phyloP scores from a whole-genome alignment of 2,329 filamentous ascomycete genomes.

The Pseudonectria foliicola region DNA sequence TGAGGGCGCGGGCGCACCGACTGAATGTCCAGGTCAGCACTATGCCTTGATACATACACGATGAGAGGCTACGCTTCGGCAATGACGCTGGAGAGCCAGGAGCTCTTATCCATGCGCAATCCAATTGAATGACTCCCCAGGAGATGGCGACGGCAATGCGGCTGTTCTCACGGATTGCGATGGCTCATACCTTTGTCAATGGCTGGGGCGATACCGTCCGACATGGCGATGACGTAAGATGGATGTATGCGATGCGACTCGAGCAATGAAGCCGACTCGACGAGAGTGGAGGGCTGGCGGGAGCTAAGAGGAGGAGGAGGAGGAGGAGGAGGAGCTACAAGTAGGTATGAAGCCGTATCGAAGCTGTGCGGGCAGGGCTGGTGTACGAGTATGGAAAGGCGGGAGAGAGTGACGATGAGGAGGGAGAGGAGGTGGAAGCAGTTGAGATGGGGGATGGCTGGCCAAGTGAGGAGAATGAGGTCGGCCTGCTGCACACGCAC shows the following conservation, averaged over 20 bases:
- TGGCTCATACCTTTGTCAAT: conserved; percentile 29
- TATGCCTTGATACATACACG: conserved; percentile 4
- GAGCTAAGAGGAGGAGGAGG: not conserved
- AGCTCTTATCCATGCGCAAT: conserved; percentile 1
- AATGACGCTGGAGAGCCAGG: too few species aligned
- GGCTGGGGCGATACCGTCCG: conserved; percentile 27
- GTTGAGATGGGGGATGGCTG: conserved; percentile 14
- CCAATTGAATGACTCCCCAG: conserved; percentile 12
- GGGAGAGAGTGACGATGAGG: conserved; percentile 10
- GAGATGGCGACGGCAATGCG: conserved; percentile 1
- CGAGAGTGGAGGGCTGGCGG: not conserved
- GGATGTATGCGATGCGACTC: conserved; percentile 11
- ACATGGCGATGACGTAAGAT: conserved; percentile 30
- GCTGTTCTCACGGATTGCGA: conserved; percentile 11
- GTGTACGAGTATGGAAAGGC: not conserved
- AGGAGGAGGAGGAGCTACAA: not conserved
- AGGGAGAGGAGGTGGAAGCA: conserved; percentile 10
- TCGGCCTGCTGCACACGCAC: conserved; percentile 20
- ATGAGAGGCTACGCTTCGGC: too few species aligned
- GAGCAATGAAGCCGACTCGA: not conserved
- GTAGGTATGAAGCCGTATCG: not conserved
- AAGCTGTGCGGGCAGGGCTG: too few species aligned
- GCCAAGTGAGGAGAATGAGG: conserved; percentile 17
- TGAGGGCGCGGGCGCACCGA: conserved; percentile 22
- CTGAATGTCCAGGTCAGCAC: conserved; percentile 14